A percentile compares a stretch with the other conserved stretches of the same genome.
These are phyloP conservation scores for Omphalotus olearius DNA, from an alignment of 1,284 basidiomycete genomes.

Conservation along the genomic window DNA sequence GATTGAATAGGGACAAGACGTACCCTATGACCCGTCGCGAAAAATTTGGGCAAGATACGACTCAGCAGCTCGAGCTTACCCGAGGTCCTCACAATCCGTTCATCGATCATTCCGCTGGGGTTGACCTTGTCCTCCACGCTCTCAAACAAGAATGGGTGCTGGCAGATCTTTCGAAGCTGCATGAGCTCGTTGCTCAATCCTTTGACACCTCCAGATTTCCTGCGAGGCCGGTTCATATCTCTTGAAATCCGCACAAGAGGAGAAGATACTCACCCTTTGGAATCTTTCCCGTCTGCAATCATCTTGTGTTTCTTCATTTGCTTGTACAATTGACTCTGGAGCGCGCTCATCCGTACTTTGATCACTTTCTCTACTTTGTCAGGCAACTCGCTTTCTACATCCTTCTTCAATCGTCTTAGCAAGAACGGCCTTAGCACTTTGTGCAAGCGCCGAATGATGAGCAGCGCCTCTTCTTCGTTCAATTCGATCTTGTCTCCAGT, in stretches of 20 bases:
- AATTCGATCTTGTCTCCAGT: constrained; percentile 96
- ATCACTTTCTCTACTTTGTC: constrained; percentile 99
- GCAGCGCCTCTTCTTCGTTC: constrained; percentile 98
- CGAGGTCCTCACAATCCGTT: constrained; percentile 83
- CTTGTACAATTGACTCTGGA: constrained; percentile 95
- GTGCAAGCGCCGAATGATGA: constrained; percentile 97
- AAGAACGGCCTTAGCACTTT: constrained; percentile 98
- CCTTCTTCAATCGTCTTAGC: constrained; percentile 95
- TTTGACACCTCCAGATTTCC: constrained; percentile 75
- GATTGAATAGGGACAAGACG: constrained; percentile 16
- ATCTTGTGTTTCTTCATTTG: constrained; percentile 98
- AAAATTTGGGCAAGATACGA: constrained; percentile 93
- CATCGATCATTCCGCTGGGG: constrained; percentile 77
- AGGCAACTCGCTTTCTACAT: constrained; percentile 95
- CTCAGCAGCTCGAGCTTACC: constrained; percentile 97
- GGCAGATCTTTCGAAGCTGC: constrained; percentile 99
- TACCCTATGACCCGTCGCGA: constrained; percentile 88
- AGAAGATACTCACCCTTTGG: constrained; percentile 55
- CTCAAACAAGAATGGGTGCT: constrained; percentile 95
- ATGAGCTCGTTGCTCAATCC: constrained; percentile 97
- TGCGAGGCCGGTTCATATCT: constrained; percentile 24
- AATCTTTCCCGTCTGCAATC: constrained; percentile 85
- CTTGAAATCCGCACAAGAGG: not conserved
- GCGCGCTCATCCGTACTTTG: constrained; percentile 94
- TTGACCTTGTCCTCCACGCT: constrained; percentile 93